A percentile compares a stretch with the other conserved stretches of the same genome.
phyloP scores from a whole-genome alignment of 768 basidiomycete species.

The Serendipita vermifera region DNA sequence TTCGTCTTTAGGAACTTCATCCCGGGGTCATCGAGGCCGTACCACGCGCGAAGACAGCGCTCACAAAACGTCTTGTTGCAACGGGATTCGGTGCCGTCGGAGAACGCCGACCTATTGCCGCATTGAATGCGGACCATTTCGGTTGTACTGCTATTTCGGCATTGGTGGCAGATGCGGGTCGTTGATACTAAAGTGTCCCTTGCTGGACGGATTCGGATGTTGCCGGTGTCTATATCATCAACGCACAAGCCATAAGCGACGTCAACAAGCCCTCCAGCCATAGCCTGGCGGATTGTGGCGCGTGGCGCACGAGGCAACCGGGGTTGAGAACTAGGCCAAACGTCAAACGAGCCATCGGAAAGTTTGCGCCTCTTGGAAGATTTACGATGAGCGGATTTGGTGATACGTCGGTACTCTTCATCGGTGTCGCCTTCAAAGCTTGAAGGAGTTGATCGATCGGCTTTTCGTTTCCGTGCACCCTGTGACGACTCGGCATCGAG shows the following conservation, averaged over 20 bases:
- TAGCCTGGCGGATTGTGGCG: too few relatives aligned
- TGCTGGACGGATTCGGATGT: not conserved
- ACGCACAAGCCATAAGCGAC: not conserved
- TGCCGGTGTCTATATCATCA: not conserved
- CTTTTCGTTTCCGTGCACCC: too few relatives aligned
- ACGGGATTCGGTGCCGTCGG: not conserved
- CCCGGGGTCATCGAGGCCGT: conserved; percentile 1
- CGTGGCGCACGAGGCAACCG: too few relatives aligned
- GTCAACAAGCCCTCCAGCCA: too few relatives aligned
- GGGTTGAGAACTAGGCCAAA: too few relatives aligned
- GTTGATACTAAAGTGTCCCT: not conserved
- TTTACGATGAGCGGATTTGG: too few relatives aligned
- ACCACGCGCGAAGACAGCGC: not conserved
- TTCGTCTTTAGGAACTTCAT: not conserved
- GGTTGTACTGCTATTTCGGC: not conserved
- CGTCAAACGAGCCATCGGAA: too few relatives aligned
- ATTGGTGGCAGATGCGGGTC: not conserved
- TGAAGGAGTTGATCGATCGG: too few relatives aligned
- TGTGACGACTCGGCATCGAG: too few relatives aligned
- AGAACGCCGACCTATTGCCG: not conserved
- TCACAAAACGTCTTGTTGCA: conserved; percentile 3
- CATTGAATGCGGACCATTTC: not conserved
- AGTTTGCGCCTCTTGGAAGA: too few relatives aligned
- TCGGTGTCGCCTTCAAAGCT: too few relatives aligned
- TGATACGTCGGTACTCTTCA: too few relatives aligned